phyloP scores from a whole-genome alignment of 2,329 filamentous ascomycete genomes.

The Penicillium italicum region DNA sequence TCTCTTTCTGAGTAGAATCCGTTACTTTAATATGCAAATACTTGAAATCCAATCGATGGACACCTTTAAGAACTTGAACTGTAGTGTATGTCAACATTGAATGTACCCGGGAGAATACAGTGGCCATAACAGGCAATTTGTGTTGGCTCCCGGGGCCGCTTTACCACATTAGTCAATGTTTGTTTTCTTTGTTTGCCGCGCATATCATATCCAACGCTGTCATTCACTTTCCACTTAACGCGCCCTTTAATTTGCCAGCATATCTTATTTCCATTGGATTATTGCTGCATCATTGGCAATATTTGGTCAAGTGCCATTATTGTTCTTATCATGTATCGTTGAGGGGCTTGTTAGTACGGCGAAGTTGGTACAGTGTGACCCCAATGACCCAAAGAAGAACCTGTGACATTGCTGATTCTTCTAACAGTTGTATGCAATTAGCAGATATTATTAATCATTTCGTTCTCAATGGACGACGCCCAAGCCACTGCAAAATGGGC shows the following conservation, averaged over 20 bases:
- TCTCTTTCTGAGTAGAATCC: slow-evolving; percentile 7
- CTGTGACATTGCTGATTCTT: slow-evolving; percentile 2
- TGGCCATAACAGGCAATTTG: slow-evolving; percentile 1
- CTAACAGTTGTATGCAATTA: slow-evolving; percentile 4
- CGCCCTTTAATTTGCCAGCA: slow-evolving; percentile 7
- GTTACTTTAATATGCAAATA: neutral
- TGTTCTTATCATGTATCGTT: slow-evolving; percentile 14
- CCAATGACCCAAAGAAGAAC: neutral
- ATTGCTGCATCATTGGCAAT: slow-evolving; percentile 5
- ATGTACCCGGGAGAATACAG: neutral
- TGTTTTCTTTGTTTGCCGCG: slow-evolving; percentile 30
- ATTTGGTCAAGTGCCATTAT: slow-evolving; percentile 5
- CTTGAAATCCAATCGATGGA: neutral
- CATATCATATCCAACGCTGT: neutral
- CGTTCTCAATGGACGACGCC: slow-evolving; percentile 35
- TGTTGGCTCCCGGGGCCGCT: slow-evolving; percentile 11
- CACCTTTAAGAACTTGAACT: neutral
- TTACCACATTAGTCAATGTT: slow-evolving; percentile 22
- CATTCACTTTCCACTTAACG: slow-evolving; percentile 5
- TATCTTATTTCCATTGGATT: slow-evolving; percentile 4
- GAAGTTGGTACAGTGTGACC: slow-evolving; percentile 9
- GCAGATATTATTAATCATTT: slow-evolving; percentile 5
- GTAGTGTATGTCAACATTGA: neutral
- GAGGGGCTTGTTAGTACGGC: slow-evolving; percentile 5
- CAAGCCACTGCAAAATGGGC: slow-evolving; percentile 43